Evolutionary conservation across 192 early-diverging fungal species (phyloP).

Genomic region (Gigaspora rosea): DNA sequence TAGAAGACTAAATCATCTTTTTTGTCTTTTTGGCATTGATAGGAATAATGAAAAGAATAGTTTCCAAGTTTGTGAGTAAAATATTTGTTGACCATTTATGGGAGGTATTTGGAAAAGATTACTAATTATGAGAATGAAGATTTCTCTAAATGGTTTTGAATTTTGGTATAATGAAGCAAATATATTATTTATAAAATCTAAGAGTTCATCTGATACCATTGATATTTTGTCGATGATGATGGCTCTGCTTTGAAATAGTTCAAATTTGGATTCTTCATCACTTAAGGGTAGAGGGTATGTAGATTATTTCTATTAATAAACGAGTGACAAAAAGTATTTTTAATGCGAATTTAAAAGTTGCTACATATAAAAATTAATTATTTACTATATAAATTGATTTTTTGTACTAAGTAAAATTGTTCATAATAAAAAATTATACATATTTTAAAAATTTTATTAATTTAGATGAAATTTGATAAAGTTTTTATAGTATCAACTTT

Average conservation of each 20-base stretch:
- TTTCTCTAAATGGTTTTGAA: not conserved
- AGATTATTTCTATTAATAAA: too few species aligned
- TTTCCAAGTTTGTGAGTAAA: not conserved
- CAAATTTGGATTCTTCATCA: not conserved
- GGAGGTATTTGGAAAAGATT: not conserved
- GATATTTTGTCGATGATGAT: not conserved
- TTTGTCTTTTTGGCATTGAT: not conserved
- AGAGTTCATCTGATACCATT: not conserved
- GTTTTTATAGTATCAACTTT: too few species aligned
- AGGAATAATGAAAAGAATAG: not conserved
- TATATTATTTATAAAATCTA: not conserved
- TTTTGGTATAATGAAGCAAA: not conserved
- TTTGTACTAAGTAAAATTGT: too few species aligned
- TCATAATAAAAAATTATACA: too few species aligned
- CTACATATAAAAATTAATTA: too few species aligned
- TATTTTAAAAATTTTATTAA: too few species aligned
- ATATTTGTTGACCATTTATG: not conserved
- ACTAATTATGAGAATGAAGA: not conserved
- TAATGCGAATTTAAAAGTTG: too few species aligned
- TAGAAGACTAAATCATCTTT: not conserved
- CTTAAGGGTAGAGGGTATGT: too few species aligned
- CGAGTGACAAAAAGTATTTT: too few species aligned
- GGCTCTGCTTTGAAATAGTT: not conserved
- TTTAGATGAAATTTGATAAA: too few species aligned
- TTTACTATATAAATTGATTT: too few species aligned